These are phyloP conservation scores for Rhododendron griersonianum DNA, from an alignment of 148 eudicot species.

Conservation along the genomic window DNA sequence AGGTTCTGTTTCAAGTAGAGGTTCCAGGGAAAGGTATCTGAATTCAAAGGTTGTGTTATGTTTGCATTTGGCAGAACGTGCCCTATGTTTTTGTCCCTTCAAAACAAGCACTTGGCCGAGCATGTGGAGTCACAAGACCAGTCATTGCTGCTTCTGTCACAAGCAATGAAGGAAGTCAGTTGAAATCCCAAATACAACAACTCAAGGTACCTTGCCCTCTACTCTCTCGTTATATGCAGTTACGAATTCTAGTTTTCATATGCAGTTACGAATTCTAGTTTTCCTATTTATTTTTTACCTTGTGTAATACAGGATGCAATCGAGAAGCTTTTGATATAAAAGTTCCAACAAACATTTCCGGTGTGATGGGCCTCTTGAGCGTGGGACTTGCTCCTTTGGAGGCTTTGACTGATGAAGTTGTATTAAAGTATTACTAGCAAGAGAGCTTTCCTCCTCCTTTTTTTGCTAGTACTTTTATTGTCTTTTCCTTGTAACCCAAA, in stretches of 20 bases:
- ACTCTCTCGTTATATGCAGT: not conserved
- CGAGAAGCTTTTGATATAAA: slow-evolving; percentile 83
- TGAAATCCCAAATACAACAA: slow-evolving; percentile 84
- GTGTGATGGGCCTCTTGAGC: slow-evolving; percentile 76
- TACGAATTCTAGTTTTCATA: not conserved
- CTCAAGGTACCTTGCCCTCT: slow-evolving; percentile 53
- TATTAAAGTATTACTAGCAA: slow-evolving; percentile 27
- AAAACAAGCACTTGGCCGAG: slow-evolving; percentile 94
- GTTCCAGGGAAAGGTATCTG: not conserved
- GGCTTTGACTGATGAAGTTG: slow-evolving; percentile 75
- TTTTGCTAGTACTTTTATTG: not conserved
- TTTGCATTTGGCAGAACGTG: slow-evolving; percentile 58
- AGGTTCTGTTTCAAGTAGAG: not conserved
- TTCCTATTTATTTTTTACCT: not conserved
- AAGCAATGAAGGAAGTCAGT: slow-evolving; percentile 86
- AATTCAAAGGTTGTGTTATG: not conserved
- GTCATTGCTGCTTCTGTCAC: slow-evolving; percentile 98
- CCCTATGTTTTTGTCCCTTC: slow-evolving; percentile 94
- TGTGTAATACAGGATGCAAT: slow-evolving; percentile 64
- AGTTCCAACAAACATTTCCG: slow-evolving; percentile 33
- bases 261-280: not conserved
- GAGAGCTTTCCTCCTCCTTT: not conserved
- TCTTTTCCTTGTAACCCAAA: too few relatives aligned
- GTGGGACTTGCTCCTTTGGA: slow-evolving; percentile 33
- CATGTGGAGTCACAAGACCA: slow-evolving; percentile 88